A percentile compares a stretch with the other conserved stretches of the same genome.
phyloP scores from a whole-genome alignment of 805 yeast genomes.

The Nakazawaea populi region DNA sequence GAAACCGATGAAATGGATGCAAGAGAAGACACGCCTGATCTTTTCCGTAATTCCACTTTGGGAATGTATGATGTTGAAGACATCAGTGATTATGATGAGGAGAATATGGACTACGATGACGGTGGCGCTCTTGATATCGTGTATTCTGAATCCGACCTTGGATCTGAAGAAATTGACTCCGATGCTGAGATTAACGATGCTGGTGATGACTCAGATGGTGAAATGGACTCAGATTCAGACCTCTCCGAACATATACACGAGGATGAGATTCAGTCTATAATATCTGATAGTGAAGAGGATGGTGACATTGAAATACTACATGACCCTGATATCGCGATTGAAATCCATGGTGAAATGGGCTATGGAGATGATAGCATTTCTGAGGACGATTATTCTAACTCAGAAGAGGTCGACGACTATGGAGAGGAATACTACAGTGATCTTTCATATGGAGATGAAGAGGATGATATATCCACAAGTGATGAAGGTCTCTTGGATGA shows the following conservation, averaged over 20 bases:
- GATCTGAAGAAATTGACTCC: constrained; percentile 23
- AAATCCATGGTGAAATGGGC: constrained; percentile 20
- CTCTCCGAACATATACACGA: constrained; percentile 10
- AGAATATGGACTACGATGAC: constrained; percentile 16
- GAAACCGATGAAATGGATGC: constrained; percentile 54
- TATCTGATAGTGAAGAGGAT: constrained; percentile 15
- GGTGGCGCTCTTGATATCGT: constrained; percentile 22
- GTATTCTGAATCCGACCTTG: constrained; percentile 28
- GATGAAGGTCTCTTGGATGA: constrained; percentile 16
- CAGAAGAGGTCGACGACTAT: constrained; percentile 11
- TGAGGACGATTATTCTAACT: constrained; percentile 17
- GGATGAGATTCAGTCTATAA: constrained; percentile 15
- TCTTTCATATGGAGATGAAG: constrained; percentile 15
- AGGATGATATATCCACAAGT: constrained; percentile 19
- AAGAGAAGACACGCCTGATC: constrained; percentile 72
- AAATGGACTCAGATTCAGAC: constrained; percentile 12
- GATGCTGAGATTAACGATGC: constrained; percentile 17
- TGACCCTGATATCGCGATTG: constrained; percentile 6
- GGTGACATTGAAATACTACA: constrained; percentile 13
- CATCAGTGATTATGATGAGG: constrained; percentile 55
- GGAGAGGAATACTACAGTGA: constrained; percentile 16
- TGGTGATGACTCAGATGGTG: constrained; percentile 17
- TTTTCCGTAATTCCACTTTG: constrained; percentile 81
- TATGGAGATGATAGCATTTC: constrained; percentile 18
- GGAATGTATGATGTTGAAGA: constrained; percentile 92